Percentiles rank a stretch among this genome's conserved stretches.
Evolutionary conservation across 352 stramenopile genomes (phyloP).

Genomic region (Phytophthora capsici): DNA sequence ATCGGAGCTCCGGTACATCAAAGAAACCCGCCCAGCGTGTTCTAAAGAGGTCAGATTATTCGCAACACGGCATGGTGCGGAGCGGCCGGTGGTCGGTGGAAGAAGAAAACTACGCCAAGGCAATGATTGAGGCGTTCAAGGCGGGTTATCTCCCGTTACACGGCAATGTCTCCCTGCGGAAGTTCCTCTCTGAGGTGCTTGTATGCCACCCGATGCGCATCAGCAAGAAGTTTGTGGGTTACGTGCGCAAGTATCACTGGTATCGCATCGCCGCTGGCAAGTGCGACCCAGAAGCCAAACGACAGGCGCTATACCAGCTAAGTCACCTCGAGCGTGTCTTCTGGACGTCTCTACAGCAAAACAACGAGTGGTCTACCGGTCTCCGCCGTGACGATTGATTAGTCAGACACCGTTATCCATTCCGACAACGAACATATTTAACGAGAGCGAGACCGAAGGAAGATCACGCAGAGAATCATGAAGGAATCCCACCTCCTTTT

Average conservation of each 20-base stretch:
- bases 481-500: conserved; percentile 1
- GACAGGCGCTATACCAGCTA: conserved; percentile 47
- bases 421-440: conserved; percentile 33
- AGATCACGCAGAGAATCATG: conserved; percentile 11
- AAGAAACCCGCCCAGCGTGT: conserved; percentile 59
- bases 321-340: conserved; percentile 63
- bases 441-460: conserved; percentile 26
- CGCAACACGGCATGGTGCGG: conserved; percentile 72
- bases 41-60: conserved; percentile 84
- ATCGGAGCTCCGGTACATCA: neutral
- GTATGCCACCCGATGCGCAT: conserved; percentile 92
- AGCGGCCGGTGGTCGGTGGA: conserved; percentile 76
- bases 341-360: conserved; percentile 70
- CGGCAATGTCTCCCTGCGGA: conserved; percentile 84
- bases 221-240: conserved; percentile 92
- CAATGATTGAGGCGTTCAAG: conserved; percentile 87
- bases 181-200: conserved; percentile 88
- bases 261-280: conserved; percentile 77
- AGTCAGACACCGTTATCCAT: conserved; percentile 3
- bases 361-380: conserved; percentile 49
- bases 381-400: conserved; percentile 32
- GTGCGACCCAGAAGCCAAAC: conserved; percentile 58
- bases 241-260: conserved; percentile 89
- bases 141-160: conserved; percentile 71
- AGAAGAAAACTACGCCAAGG: conserved; percentile 80